Percentiles rank a stretch among this genome's conserved stretches.
These are phyloP conservation scores for Lipomyces yamanashiensis DNA, from an alignment of 805 yeast species.

Conservation along the genomic window DNA sequence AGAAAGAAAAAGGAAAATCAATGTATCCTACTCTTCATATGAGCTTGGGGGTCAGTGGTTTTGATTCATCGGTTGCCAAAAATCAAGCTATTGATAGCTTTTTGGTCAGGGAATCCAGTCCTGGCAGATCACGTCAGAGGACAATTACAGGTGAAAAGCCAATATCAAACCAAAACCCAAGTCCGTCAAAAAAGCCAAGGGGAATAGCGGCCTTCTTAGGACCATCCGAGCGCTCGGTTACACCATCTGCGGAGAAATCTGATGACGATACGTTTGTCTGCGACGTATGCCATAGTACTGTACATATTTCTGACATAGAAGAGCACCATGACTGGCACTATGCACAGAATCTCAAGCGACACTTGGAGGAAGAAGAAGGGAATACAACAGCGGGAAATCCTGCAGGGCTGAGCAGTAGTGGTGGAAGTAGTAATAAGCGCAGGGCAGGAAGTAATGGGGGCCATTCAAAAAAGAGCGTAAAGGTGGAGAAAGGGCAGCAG, in stretches of 20 bases:
- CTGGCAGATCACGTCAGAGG: neutral
- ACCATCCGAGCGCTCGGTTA: neutral
- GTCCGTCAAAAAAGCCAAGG: neutral
- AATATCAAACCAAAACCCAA: neutral
- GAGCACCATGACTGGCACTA: conserved; percentile 52
- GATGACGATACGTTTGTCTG: conserved; percentile 37
- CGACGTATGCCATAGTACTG: conserved; percentile 39
- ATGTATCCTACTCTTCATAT: conserved; percentile 28
- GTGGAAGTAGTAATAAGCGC: neutral
- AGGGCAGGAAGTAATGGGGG: neutral
- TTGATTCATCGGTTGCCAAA: conserved; percentile 18
- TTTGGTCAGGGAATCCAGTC: conserved; percentile 4
- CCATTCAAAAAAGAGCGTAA: conserved; percentile 4
- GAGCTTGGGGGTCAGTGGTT: conserved; percentile 24
- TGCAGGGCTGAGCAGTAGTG: neutral
- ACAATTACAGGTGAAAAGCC: neutral
- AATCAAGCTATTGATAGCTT: conserved; percentile 20
- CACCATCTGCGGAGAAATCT: neutral
- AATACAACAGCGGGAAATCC: neutral
- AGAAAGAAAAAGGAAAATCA: conserved; percentile 14
- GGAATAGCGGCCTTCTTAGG: conserved; percentile 3
- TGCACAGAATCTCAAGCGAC: conserved; percentile 43
- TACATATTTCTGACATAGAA: conserved; percentile 32
- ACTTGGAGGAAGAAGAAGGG: conserved; percentile 18
- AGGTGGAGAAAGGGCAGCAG: conserved; percentile 29